Evolutionary conservation across 2,329 filamentous ascomycete genomes (phyloP).

Genomic region (Blastomyces silverae): DNA sequence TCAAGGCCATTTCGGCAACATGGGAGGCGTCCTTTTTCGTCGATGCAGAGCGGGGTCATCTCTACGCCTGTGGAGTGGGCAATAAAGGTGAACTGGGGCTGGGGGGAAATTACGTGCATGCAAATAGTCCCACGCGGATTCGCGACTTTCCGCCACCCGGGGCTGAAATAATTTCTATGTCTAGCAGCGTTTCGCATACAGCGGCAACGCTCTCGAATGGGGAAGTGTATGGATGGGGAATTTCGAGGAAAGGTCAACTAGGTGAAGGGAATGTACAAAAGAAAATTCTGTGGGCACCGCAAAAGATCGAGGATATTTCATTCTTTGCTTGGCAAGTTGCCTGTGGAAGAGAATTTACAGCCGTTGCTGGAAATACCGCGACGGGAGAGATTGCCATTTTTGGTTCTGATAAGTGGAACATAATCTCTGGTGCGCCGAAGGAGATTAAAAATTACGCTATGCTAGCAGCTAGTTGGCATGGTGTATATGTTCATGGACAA

Average conservation of each 20-base stretch:
- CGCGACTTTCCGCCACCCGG: constrained; percentile 57
- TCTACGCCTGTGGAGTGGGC: constrained; percentile 62
- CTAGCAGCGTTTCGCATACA: constrained; percentile 71
- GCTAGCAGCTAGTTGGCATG: constrained; percentile 74
- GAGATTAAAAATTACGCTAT: constrained; percentile 55
- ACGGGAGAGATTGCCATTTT: constrained; percentile 59
- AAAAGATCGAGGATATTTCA: constrained; percentile 50
- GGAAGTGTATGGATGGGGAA: constrained; percentile 81
- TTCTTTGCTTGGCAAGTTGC: constrained; percentile 63
- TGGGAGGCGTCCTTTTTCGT: constrained; percentile 70
- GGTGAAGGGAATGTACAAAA: constrained; percentile 49
- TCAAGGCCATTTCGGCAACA: constrained; percentile 58
- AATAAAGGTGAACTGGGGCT: constrained; percentile 66
- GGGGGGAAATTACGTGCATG: constrained; percentile 36
- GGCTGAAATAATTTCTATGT: constrained; percentile 56
- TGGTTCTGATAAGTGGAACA: constrained; percentile 67
- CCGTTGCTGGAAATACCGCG: constrained; percentile 52
- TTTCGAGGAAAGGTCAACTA: constrained; percentile 75
- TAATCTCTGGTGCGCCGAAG: constrained; percentile 53
- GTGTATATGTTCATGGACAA: constrained; percentile 61
- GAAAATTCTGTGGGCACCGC: constrained; percentile 52
- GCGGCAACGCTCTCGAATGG: constrained; percentile 68
- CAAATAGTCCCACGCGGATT: constrained; percentile 44
- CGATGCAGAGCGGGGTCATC: constrained; percentile 35
- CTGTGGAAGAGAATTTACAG: constrained; percentile 82